Percentiles rank a stretch among this genome's conserved stretches.
phyloP scores from a whole-genome alignment of 768 basidiomycete species.

The Tulasnella sp. region DNA sequence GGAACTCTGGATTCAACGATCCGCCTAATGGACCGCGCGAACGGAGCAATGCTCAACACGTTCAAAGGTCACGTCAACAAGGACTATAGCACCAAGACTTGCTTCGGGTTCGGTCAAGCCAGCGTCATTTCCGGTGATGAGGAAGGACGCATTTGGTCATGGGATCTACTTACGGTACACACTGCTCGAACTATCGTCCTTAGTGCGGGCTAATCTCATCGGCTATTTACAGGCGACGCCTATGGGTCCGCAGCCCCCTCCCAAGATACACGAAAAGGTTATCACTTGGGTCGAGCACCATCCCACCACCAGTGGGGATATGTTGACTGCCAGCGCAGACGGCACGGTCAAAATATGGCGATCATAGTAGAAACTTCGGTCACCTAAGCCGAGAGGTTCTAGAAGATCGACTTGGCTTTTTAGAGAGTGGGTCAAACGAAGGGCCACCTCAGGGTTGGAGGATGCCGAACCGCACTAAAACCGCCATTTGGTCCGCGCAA shows the following conservation, averaged over 20 bases:
- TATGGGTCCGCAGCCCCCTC: constrained; percentile 64
- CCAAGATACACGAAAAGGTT: constrained; percentile 72
- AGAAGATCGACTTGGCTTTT: not conserved
- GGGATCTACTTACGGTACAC: constrained; percentile 87
- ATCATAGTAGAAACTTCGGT: not conserved
- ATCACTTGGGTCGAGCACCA: constrained; percentile 93
- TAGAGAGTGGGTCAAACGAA: not conserved
- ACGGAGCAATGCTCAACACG: constrained; percentile 79
- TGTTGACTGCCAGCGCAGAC: constrained; percentile 87
- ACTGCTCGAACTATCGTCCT: constrained; percentile 23
- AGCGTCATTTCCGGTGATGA: constrained; percentile 86
- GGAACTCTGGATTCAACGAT: constrained; percentile 80
- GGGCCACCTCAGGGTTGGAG: not conserved
- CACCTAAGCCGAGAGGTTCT: not conserved
- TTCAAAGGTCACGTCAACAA: constrained; percentile 73
- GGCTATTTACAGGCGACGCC: constrained; percentile 54
- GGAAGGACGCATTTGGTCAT: constrained; percentile 81
- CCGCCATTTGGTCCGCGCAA: not conserved
- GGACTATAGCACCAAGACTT: constrained; percentile 73
- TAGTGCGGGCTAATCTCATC: constrained; percentile 21
- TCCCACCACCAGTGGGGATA: constrained; percentile 71
- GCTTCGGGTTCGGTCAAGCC: constrained; percentile 80
- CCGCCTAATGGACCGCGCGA: constrained; percentile 76
- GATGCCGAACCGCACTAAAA: not conserved
- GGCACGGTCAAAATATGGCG: constrained; percentile 87